These are phyloP conservation scores for Phaeosphaeria sp. DNA, from an alignment of 2,329 filamentous ascomycete species.

Conservation along the genomic window DNA sequence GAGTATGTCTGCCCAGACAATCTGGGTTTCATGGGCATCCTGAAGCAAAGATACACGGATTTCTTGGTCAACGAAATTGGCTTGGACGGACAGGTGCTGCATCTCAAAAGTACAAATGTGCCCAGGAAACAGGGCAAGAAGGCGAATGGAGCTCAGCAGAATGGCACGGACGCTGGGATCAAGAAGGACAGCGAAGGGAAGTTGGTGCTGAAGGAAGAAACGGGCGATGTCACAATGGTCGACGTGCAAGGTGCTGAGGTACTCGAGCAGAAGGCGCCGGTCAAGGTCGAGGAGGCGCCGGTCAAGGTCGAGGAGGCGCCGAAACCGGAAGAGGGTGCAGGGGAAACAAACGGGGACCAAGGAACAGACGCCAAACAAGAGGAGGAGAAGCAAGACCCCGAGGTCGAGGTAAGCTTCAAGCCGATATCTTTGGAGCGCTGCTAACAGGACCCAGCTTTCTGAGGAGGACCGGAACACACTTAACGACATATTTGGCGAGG, in stretches of 20 bases:
- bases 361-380: constrained; percentile 15
- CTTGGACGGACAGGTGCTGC: constrained; percentile 76
- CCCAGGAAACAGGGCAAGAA: constrained; percentile 23
- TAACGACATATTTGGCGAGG: constrained; percentile 58
- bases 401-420: constrained; percentile 15
- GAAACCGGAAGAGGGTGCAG: constrained; percentile 28
- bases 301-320: constrained; percentile 17
- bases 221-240: constrained; percentile 24
- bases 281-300: constrained; percentile 16
- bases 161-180: constrained; percentile 13
- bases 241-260: constrained; percentile 15
- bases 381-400: constrained; percentile 16
- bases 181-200: constrained; percentile 25
- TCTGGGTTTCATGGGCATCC: constrained; percentile 65
- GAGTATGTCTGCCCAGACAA: constrained; percentile 66
- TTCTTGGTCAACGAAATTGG: constrained; percentile 91
- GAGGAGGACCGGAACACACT: constrained; percentile 48
- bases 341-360: constrained; percentile 22
- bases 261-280: constrained; percentile 5
- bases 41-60: constrained; percentile 84
- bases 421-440: background rate
- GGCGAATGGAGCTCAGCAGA: constrained; percentile 21
- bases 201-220: constrained; percentile 29
- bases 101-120: constrained; percentile 62
- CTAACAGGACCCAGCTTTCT: constrained; percentile 38